These are phyloP conservation scores for Simplicillium sp. DNA, from an alignment of 2,329 filamentous ascomycete species.

Conservation along the genomic window DNA sequence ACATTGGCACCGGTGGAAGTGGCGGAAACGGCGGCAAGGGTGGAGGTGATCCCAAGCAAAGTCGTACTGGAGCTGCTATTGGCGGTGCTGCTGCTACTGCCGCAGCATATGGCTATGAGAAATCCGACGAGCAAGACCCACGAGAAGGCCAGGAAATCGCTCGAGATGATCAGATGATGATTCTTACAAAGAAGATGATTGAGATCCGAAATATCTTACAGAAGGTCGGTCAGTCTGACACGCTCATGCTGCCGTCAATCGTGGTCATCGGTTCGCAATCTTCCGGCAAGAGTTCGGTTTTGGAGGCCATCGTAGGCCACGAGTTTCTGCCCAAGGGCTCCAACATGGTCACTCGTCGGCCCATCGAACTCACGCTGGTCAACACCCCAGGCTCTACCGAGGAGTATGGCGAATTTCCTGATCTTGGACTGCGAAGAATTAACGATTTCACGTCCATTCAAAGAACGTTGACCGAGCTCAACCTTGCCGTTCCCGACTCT, in stretches of 20 bases:
- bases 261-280: conserved; percentile 99
- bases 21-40: conserved; percentile 33
- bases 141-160: conserved; percentile 56
- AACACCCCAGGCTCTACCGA: conserved; percentile 81
- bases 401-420: conserved; percentile 95
- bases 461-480: conserved; percentile 87
- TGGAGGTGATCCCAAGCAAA: conserved; percentile 44
- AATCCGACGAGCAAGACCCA: conserved; percentile 55
- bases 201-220: conserved; percentile 90
- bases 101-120: conserved; percentile 69
- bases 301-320: conserved; percentile 95
- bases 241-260: conserved; percentile 84
- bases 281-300: conserved; percentile 92
- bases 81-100: conserved; percentile 64
- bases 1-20: conserved; percentile 41
- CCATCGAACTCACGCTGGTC: conserved; percentile 91
- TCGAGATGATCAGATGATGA: conserved; percentile 98
- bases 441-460: conserved; percentile 90
- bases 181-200: conserved; percentile 98
- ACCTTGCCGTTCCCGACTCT: conserved; percentile 79
- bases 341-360: conserved; percentile 95
- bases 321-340: conserved; percentile 96
- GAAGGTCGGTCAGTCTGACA: conserved; percentile 82
- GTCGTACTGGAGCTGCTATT: conserved; percentile 47
- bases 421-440: conserved; percentile 79